Conservation (phyloP, 345 rosid species). For the Cardamine chenopodiifolia region DNA sequence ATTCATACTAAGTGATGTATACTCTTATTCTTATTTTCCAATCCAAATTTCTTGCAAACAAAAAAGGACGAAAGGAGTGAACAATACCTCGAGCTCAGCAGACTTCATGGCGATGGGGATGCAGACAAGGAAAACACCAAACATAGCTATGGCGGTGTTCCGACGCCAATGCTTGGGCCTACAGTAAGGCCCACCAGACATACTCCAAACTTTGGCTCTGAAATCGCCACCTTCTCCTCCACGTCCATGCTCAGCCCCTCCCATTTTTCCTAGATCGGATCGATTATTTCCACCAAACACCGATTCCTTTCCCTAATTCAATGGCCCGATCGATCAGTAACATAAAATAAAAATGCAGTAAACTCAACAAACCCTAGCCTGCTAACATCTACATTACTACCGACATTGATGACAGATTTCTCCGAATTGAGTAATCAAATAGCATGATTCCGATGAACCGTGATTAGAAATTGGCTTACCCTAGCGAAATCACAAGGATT, state of each 20-base stretch:
- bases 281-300: constrained; percentile 29
- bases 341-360: not conserved
- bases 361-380: constrained; percentile 26
- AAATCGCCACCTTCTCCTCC: constrained; percentile 84
- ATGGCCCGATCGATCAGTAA: constrained; percentile 22
- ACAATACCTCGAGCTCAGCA: constrained; percentile 85
- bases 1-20: not conserved
- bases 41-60: not conserved
- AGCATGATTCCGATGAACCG: not conserved
- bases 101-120: constrained; percentile 92
- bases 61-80: not conserved
- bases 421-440: not conserved
- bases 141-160: constrained; percentile 95
- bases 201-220: constrained; percentile 92
- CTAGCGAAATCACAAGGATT: constrained; percentile 26
- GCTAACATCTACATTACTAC: constrained; percentile 17
- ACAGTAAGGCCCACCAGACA: constrained; percentile 94
- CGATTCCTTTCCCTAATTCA: constrained; percentile 17
- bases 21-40: not conserved
- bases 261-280: constrained; percentile 43
- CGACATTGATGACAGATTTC: constrained; percentile 6
- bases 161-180: constrained; percentile 98
- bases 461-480: constrained; percentile 25
- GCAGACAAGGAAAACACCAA: constrained; percentile 78
- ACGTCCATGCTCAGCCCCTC: constrained; percentile 83